These are phyloP conservation scores for Cryphonectria radicalis DNA, from an alignment of 2,329 filamentous ascomycete species.

Conservation along the genomic window DNA sequence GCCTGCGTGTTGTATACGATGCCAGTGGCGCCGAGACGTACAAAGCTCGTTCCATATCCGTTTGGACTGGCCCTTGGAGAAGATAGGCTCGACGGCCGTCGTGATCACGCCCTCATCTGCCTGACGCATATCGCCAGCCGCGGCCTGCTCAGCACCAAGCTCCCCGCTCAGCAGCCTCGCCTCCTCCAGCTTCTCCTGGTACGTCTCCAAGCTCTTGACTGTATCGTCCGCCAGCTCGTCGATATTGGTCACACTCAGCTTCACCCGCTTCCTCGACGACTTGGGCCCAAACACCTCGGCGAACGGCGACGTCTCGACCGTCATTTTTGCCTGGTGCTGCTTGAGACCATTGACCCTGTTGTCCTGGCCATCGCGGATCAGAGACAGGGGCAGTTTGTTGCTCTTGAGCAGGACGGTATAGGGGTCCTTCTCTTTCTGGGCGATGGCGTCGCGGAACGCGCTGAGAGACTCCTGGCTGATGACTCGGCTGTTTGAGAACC, in stretches of 20 bases:
- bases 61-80: conserved; percentile 93
- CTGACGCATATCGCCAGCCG: conserved; percentile 42
- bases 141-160: conserved; percentile 59
- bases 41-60: conserved; percentile 94
- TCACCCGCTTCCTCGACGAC: conserved; percentile 88
- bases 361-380: conserved; percentile 80
- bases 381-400: conserved; percentile 94
- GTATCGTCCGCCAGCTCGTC: conserved; percentile 81
- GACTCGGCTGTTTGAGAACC: conserved; percentile 92
- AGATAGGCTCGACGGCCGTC: conserved; percentile 81
- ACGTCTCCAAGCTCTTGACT: conserved; percentile 78
- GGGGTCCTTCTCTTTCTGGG: conserved; percentile 85
- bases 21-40: conserved; percentile 34
- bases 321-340: conserved; percentile 88
- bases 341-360: conserved; percentile 75
- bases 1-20: neutral
- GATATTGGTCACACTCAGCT: conserved; percentile 81
- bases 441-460: conserved; percentile 89
- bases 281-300: conserved; percentile 91
- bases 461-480: conserved; percentile 83
- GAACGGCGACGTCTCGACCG: conserved; percentile 86
- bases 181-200: conserved; percentile 80
- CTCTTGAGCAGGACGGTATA: conserved; percentile 95
- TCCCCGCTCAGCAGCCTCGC: conserved; percentile 75
- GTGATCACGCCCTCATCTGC: conserved; percentile 52